These are phyloP conservation scores for Linnemannia exigua DNA, from an alignment of 192 early-diverging fungal species.

Conservation along the genomic window DNA sequence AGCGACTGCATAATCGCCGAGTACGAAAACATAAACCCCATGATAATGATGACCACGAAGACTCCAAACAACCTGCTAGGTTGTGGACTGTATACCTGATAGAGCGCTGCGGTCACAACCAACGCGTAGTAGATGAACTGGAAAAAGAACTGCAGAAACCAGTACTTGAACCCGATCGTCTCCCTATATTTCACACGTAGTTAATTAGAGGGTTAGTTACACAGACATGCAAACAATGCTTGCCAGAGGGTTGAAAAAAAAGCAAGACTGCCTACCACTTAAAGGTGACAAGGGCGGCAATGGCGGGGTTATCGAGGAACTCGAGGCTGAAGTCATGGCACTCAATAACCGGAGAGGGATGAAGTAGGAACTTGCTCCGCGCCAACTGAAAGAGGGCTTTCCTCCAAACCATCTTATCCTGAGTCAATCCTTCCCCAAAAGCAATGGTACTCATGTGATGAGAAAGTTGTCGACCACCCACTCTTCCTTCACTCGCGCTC, in stretches of 20 bases:
- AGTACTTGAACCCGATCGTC: conserved; percentile 3
- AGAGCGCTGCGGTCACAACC: neutral
- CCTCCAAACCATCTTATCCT: neutral
- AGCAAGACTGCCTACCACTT: conserved; percentile 13
- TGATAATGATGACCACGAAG: conserved; percentile 23
- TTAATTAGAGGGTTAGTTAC: no score
- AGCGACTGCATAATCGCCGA: conserved; percentile 24
- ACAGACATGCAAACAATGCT: neutral
- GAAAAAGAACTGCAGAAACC: conserved; percentile 8
- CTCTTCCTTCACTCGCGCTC: no score
- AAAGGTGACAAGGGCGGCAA: conserved; percentile 16
- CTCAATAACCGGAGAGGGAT: neutral
- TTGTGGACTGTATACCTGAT: conserved; percentile 17
- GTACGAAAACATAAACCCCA: conserved; percentile 16
- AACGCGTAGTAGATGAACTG: conserved; percentile 23
- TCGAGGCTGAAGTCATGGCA: neutral
- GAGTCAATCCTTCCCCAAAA: neutral
- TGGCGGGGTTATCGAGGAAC: conserved; percentile 35
- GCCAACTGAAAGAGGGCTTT: neutral
- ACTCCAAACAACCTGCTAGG: neutral
- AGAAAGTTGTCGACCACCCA: no score
- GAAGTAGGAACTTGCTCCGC: no score
- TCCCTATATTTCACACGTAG: neutral
- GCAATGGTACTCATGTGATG: no score
- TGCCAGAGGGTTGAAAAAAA: neutral